phyloP scores from a whole-genome alignment of 345 rosid species.

The Garcia nutans region DNA sequence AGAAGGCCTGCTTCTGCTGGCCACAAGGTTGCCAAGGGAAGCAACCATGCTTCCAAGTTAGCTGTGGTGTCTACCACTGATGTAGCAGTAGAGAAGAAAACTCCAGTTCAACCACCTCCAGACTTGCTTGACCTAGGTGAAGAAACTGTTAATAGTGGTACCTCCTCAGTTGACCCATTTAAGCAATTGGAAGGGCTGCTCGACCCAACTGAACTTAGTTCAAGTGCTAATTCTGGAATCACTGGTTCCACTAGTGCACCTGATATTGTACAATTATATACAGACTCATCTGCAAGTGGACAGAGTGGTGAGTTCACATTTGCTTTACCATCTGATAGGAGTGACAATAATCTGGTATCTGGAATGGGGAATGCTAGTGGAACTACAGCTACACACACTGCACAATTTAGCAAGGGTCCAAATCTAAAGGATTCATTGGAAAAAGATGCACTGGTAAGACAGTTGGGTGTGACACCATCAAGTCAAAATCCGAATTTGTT shows the following conservation, averaged over 20 bases:
- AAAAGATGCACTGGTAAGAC: slow-evolving; percentile 88
- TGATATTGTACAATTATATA: slow-evolving; percentile 55
- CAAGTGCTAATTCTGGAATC: slow-evolving; percentile 24
- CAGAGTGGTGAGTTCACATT: slow-evolving; percentile 14
- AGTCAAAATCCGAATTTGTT: slow-evolving; percentile 87
- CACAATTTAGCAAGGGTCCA: slow-evolving; percentile 62
- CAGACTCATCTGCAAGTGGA: slow-evolving; percentile 37
- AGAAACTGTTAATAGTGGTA: slow-evolving; percentile 39
- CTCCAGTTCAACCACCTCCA: slow-evolving; percentile 61
- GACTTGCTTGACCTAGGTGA: slow-evolving; percentile 93
- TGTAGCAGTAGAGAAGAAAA: slow-evolving; percentile 33
- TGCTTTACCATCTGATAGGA: slow-evolving; percentile 17
- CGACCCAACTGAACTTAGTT: slow-evolving; percentile 38
- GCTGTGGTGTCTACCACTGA: slow-evolving; percentile 5
- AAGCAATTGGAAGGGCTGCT: slow-evolving; percentile 81
- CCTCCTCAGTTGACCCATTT: slow-evolving; percentile 66
- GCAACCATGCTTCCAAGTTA: slow-evolving; percentile 23
- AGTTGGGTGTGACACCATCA: slow-evolving; percentile 84
- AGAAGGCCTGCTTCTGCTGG: slow-evolving; percentile 55
- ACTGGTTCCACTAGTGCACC: slow-evolving; percentile 27
- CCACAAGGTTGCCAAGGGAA: slow-evolving; percentile 44
- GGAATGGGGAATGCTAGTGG: slow-evolving; percentile 26
- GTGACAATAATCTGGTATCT: slow-evolving; percentile 30
- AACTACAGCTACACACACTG: slow-evolving; percentile 12
- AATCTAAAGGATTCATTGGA: slow-evolving; percentile 63